Conservation (phyloP, 768 basidiomycete genomes). For the Scleroderma citrinum region DNA sequence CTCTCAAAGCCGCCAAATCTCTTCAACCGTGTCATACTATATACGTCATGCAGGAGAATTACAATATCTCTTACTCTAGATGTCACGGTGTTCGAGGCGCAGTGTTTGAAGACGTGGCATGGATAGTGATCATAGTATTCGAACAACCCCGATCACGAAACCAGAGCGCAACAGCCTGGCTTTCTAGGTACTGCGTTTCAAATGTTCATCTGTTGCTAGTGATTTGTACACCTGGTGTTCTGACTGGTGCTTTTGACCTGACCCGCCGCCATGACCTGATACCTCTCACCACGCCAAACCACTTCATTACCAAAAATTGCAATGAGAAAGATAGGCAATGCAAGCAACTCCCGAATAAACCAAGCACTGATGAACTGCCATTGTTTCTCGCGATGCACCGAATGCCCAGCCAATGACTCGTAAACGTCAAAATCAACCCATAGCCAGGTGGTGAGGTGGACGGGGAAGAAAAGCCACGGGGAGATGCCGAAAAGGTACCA, state of each 20-base stretch:
- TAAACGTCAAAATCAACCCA: conserved; percentile 79
- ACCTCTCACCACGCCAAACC: conserved; percentile 79
- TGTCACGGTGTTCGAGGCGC: too few species aligned
- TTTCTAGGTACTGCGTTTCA: too few species aligned
- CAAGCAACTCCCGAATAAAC: conserved; percentile 70
- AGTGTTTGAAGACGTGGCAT: too few species aligned
- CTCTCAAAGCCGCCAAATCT: too few species aligned
- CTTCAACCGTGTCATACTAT: too few species aligned
- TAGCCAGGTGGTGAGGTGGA: conserved; percentile 69
- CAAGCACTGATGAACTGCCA: conserved; percentile 72
- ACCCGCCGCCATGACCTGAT: conserved; percentile 70
- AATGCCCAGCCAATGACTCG: conserved; percentile 64
- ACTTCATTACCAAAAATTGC: conserved; percentile 82
- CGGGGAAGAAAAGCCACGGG: conserved; percentile 44
- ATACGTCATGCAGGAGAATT: too few species aligned
- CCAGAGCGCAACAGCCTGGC: too few species aligned
- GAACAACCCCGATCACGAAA: too few species aligned
- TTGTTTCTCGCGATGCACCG: conserved; percentile 42
- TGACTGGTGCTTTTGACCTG: conserved; percentile 41
- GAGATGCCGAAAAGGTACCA: conserved; percentile 46
- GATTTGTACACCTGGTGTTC: conserved; percentile 13
- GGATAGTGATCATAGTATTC: too few species aligned
- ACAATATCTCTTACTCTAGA: too few species aligned
- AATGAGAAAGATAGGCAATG: conserved; percentile 82
- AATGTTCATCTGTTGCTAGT: conserved; percentile 9